These are phyloP conservation scores for Sedum album DNA, from an alignment of 164 flowering plant genomes.

Conservation along the genomic window DNA sequence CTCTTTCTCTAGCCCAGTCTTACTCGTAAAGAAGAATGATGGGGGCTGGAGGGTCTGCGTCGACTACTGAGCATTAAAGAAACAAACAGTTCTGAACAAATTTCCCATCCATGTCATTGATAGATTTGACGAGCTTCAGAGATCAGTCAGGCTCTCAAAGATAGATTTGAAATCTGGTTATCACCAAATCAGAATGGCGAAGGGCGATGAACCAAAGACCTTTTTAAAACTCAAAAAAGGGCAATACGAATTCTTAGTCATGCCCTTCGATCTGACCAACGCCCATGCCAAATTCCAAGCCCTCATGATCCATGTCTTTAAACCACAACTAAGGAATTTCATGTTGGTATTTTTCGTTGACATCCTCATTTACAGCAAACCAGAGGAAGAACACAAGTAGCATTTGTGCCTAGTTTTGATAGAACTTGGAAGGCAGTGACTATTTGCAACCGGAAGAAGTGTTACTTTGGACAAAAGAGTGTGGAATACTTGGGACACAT, in stretches of 20 bases:
- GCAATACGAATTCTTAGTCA: too few relatives aligned
- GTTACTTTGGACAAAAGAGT: background rate
- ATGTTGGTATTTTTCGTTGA: background rate
- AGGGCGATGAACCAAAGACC: background rate
- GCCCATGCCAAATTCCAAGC: too few relatives aligned
- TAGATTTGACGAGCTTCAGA: background rate
- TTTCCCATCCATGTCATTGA: background rate
- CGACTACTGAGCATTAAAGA: background rate
- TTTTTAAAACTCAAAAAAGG: background rate
- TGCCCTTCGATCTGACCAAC: too few relatives aligned
- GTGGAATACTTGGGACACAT: background rate
- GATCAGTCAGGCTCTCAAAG: background rate
- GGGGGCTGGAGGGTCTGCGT: background rate
- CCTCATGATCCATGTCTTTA: background rate
- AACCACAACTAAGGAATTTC: background rate
- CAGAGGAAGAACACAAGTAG: background rate
- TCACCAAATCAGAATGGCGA: background rate
- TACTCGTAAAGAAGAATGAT: background rate
- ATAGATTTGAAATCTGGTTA: background rate
- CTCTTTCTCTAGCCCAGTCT: background rate
- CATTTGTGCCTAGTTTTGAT: background rate
- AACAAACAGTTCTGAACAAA: background rate
- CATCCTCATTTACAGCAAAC: background rate
- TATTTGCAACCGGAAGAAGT: background rate
- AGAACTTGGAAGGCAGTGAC: background rate